Evolutionary conservation across 306 rosid genomes (phyloP).

Genomic region (Gastrolobium bilobum): DNA sequence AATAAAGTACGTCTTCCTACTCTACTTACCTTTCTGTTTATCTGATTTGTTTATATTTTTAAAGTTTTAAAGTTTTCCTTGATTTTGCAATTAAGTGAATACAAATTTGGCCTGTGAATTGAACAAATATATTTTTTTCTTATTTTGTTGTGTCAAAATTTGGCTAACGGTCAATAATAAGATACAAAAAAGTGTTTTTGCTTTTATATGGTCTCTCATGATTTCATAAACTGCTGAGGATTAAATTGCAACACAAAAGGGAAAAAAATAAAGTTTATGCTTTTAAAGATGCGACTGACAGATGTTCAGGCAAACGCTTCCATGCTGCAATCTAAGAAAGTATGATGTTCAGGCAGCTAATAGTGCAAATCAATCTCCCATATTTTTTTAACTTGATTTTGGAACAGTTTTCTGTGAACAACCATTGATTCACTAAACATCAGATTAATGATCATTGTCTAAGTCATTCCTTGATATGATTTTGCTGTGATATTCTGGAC

Average conservation of each 20-base stretch:
- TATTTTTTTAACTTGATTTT: background rate
- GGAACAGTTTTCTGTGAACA: slow-evolving; percentile 20
- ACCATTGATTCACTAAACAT: background rate
- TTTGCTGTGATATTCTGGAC: slow-evolving; percentile 6
- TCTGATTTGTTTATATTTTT: background rate
- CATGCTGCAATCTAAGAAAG: slow-evolving; percentile 19
- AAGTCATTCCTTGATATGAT: background rate
- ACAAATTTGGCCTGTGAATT: slow-evolving; percentile 24
- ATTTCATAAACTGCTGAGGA: slow-evolving; percentile 7
- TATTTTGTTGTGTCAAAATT: slow-evolving; percentile 28
- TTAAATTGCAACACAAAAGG: background rate
- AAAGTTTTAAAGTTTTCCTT: background rate
- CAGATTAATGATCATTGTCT: background rate
- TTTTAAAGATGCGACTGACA: background rate
- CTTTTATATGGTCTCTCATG: background rate
- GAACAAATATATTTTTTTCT: slow-evolving; percentile 15
- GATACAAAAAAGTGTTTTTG: background rate
- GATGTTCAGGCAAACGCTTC: slow-evolving; percentile 12
- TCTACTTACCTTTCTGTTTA: slow-evolving; percentile 44
- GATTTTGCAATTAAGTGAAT: slow-evolving; percentile 8
- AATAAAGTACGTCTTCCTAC: slow-evolving; percentile 72
- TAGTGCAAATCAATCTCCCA: background rate
- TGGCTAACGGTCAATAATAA: slow-evolving; percentile 6
- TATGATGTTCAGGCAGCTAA: slow-evolving; percentile 12
- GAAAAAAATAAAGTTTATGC: background rate